Evolutionary conservation across 805 yeast species (phyloP), one percentile per base, ranked within the genome.

Genomic region (Pichia occidentalis): DNA sequence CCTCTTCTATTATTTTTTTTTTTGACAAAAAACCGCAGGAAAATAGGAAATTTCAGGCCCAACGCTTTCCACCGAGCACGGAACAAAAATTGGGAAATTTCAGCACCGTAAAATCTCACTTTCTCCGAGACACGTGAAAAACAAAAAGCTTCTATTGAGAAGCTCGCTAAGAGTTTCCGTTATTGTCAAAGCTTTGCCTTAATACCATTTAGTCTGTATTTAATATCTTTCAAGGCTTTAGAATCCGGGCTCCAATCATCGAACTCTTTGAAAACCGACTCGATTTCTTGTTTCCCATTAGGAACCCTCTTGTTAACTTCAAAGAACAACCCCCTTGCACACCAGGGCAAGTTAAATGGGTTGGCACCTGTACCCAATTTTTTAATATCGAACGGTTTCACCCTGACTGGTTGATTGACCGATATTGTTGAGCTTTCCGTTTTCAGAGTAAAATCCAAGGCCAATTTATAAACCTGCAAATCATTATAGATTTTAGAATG

Each of bases 291-390:
- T n/a, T 66, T 63, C 10, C 77, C 77, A 34, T 57, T 58, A 16
- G 72, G 47, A 3, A 59, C 29, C 6, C 48, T 45, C 32, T 47
- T 48, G 11, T 32, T 30, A 9, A 51, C 56, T 37, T 80, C 95
- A 46, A 75, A 78, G 22, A 87, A 60, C 30, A 90, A 63, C 0
- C 96, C 95, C 30, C 95, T 64, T 63, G 87, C 73, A 51, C 94
- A 83, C 96, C 97, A 90, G 1, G 97, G 97, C 26, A 90, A 62
- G 42, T 82, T 77, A 52, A 73, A 90, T 0, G 96, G 96, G 57
- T 90, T 88, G 7, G 42, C 19, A 13, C 36, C 32, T 20, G 73
- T 64, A 2, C 85, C 86, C 14, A 81, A 60, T 44, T 73, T 73
- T 7, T 84, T 77, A 27, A 84, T 68, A 34, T 74, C 75, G 53